Percentiles rank a stretch among this genome's conserved stretches.
phyloP scores from a whole-genome alignment of 176 grass and related monocot genomes.

The Triticum urartu region DNA sequence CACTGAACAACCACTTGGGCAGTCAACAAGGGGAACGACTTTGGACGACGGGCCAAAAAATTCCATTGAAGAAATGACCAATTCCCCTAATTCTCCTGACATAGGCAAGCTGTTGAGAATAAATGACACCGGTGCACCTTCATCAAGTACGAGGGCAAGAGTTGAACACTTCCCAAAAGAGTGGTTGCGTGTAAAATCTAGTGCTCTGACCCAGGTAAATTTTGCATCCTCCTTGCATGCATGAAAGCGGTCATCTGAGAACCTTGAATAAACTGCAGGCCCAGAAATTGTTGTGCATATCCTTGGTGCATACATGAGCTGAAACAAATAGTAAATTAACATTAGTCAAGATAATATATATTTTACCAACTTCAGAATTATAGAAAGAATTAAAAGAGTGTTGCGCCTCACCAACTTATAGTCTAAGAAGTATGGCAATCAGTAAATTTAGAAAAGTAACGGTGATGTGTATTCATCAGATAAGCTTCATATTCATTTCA shows the following conservation, averaged over 20 bases:
- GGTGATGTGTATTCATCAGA: slow-evolving; percentile 5
- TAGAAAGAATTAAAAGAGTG: slow-evolving; percentile 13
- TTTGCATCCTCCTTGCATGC: slow-evolving; percentile 66
- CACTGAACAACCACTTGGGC: slow-evolving; percentile 55
- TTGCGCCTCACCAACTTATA: slow-evolving; percentile 28
- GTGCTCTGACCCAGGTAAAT: slow-evolving; percentile 69
- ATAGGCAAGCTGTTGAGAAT: slow-evolving; percentile 61
- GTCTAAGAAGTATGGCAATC: slow-evolving; percentile 23
- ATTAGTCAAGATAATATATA: slow-evolving; percentile 10
- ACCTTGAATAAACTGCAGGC: slow-evolving; percentile 51
- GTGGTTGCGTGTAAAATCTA: slow-evolving; percentile 74
- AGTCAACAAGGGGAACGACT: slow-evolving; percentile 73
- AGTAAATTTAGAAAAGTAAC: slow-evolving; percentile 14
- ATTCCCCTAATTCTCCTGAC: slow-evolving; percentile 55
- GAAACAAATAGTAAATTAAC: slow-evolving; percentile 24
- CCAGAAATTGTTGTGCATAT: slow-evolving; percentile 54
- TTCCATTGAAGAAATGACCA: slow-evolving; percentile 33
- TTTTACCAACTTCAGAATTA: slow-evolving; percentile 15
- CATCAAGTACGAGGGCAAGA: slow-evolving; percentile 54
- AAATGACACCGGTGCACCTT: slow-evolving; percentile 40
- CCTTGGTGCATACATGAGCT: slow-evolving; percentile 89
- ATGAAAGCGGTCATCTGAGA: slow-evolving; percentile 65
- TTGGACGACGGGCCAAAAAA: slow-evolving; percentile 31
- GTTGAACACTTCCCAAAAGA: slow-evolving; percentile 71
- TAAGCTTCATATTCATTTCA: slow-evolving; percentile 4